phyloP scores from a whole-genome alignment of 2,329 filamentous ascomycete species.

The Alternaria sp. region DNA sequence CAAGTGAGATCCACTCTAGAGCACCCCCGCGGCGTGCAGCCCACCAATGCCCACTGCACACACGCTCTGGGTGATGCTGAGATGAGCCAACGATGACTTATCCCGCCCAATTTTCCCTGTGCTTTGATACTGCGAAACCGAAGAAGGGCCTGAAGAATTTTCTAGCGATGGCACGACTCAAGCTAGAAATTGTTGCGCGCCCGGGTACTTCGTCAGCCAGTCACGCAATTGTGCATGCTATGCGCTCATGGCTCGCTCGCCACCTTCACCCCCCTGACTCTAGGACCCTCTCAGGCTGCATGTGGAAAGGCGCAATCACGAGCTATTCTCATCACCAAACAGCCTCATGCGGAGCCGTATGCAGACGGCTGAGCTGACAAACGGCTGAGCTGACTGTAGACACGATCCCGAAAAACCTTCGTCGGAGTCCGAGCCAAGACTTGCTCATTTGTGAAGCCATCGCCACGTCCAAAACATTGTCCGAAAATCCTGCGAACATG shows the following conservation, averaged over 20 bases:
- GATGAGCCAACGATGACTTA: constrained; percentile 26
- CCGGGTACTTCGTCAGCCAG: not conserved
- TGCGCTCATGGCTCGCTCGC: constrained; percentile 5
- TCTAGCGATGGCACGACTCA: not conserved
- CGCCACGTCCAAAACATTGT: not conserved
- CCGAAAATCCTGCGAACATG: constrained; percentile 3
- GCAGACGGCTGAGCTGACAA: not conserved
- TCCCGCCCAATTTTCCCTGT: not conserved
- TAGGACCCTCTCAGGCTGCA: constrained; percentile 1
- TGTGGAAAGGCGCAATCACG: not conserved
- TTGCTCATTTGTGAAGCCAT: not conserved
- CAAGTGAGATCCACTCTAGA: not conserved
- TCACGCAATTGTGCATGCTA: constrained; percentile 16
- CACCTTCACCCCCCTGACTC: not conserved
- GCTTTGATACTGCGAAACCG: constrained; percentile 6
- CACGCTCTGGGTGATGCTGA: constrained; percentile 26
- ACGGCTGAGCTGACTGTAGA: not conserved
- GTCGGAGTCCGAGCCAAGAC: not conserved
- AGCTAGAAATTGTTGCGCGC: not conserved
- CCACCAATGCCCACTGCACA: constrained; percentile 17
- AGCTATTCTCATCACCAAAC: constrained; percentile 1
- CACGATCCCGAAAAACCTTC: not conserved
- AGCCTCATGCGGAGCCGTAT: not conserved
- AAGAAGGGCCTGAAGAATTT: constrained; percentile 13
- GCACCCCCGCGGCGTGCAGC: constrained; percentile 10